Conservation (phyloP, 108 stramenopile genomes). For the Discostella pseudostelligera region DNA sequence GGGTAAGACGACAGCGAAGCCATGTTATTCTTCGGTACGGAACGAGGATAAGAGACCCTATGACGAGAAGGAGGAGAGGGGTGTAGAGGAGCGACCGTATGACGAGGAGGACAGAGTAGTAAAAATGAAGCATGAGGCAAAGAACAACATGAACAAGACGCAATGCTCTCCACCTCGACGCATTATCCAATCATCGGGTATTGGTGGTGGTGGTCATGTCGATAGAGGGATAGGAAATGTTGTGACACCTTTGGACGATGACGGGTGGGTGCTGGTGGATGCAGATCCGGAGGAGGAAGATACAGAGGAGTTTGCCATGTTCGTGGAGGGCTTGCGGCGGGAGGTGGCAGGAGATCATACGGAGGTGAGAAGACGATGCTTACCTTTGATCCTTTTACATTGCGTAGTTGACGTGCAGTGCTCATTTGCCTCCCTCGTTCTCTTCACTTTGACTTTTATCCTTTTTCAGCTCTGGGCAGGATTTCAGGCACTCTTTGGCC, state of each 20-base stretch:
- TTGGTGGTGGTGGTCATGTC: too few species aligned
- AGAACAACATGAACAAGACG: background rate
- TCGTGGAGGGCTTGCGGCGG: slow-evolving; percentile 32
- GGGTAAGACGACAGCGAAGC: too few species aligned
- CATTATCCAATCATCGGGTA: too few species aligned
- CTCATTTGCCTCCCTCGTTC: background rate
- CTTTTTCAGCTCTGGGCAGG: slow-evolving; percentile 34
- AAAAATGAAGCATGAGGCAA: background rate
- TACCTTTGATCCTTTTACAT: background rate
- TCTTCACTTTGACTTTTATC: background rate
- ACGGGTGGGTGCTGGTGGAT: background rate
- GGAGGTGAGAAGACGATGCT: slow-evolving; percentile 20
- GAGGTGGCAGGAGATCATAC: slow-evolving; percentile 48
- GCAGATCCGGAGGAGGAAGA: slow-evolving; percentile 9
- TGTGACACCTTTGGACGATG: background rate
- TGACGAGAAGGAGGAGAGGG: background rate
- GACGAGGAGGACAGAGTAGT: background rate
- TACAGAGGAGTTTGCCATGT: slow-evolving; percentile 35
- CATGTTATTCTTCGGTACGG: background rate
- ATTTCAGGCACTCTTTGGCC: slow-evolving; percentile 43
- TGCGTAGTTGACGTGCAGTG: background rate
- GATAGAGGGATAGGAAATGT: too few species aligned
- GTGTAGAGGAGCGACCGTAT: background rate
- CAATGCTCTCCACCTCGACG: background rate
- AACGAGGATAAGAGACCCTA: background rate